Percentiles rank a stretch among this genome's conserved stretches.
These are phyloP conservation scores for Domatiomyces globalis DNA, from an alignment of 2,329 filamentous ascomycete genomes.

Conservation along the genomic window DNA sequence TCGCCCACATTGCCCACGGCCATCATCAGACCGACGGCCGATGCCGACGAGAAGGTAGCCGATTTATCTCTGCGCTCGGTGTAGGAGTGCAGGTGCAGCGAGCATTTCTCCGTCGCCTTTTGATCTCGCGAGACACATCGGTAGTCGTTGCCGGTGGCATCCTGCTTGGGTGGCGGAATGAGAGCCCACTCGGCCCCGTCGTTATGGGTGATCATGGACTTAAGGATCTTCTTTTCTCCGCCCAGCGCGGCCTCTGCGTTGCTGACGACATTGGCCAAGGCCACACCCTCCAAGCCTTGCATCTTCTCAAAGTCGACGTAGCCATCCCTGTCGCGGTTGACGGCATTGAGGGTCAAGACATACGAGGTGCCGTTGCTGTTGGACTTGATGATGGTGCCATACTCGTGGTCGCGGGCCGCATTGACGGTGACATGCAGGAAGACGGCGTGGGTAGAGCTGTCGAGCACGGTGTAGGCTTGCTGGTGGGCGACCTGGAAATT, in stretches of 20 bases:
- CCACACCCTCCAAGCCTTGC: conserved; percentile 77
- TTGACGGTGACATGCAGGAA: conserved; percentile 86
- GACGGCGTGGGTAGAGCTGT: conserved; percentile 85
- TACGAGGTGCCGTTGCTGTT: conserved; percentile 98
- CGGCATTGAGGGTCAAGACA: conserved; percentile 62
- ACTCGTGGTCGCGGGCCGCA: conserved; percentile 48
- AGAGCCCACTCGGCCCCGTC: conserved; percentile 80
- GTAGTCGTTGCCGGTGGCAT: conserved; percentile 58
- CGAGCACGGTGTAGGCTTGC: conserved; percentile 78
- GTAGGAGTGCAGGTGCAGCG: conserved; percentile 87
- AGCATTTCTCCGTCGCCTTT: conserved; percentile 49
- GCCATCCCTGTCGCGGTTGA: conserved; percentile 63
- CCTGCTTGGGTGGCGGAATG: conserved; percentile 55
- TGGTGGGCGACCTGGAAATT: conserved; percentile 69
- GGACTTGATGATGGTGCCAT: conserved; percentile 87
- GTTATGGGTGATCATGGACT: conserved; percentile 89
- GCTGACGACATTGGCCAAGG: conserved; percentile 68
- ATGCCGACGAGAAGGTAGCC: conserved; percentile 76
- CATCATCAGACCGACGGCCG: conserved; percentile 81
- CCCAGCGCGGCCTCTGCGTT: conserved; percentile 53
- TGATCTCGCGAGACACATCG: conserved; percentile 49
- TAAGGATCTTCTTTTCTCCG: conserved; percentile 61
- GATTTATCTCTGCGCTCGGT: conserved; percentile 72
- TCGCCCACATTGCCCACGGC: conserved; percentile 81
- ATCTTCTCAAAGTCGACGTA: conserved; percentile 97